These are phyloP conservation scores for Pichia phayaonensis DNA, from an alignment of 805 yeast species.

Conservation along the genomic window DNA sequence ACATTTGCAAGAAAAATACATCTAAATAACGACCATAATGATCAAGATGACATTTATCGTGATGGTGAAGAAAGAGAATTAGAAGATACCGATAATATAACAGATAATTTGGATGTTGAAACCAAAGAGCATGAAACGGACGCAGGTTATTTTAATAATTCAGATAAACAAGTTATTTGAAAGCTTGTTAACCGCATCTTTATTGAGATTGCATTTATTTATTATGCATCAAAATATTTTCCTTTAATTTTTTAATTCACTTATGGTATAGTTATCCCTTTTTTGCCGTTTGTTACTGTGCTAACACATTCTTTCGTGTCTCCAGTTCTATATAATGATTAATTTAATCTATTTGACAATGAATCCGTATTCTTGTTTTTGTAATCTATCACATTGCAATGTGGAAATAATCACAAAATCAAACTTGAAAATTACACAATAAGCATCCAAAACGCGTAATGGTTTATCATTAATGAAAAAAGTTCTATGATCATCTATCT, in stretches of 20 bases:
- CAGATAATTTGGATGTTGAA: slow-evolving; percentile 49
- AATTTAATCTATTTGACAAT: no score
- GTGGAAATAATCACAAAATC: not conserved
- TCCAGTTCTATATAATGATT: no score
- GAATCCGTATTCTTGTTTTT: not conserved
- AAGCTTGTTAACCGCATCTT: no score
- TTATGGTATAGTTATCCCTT: no score
- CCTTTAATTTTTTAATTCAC: no score
- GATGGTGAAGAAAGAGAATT: not conserved
- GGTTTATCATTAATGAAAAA: not conserved
- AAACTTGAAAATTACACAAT: not conserved
- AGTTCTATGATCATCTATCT: no score
- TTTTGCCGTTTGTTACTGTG: no score
- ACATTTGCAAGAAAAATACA: slow-evolving; percentile 6
- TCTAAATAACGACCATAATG: not conserved
- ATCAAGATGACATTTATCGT: not conserved
- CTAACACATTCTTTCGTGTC: no score
- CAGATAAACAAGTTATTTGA: not conserved
- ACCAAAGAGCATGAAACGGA: slow-evolving; percentile 58
- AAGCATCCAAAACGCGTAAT: not conserved
- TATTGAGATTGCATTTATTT: no score
- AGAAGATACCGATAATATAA: slow-evolving; percentile 19
- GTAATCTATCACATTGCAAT: not conserved
- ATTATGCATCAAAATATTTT: no score
- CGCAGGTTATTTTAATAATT: slow-evolving; percentile 10